Percentiles rank a stretch among this genome's conserved stretches.
Conservation (phyloP, 768 basidiomycete species). For the Mycena rosella region DNA sequence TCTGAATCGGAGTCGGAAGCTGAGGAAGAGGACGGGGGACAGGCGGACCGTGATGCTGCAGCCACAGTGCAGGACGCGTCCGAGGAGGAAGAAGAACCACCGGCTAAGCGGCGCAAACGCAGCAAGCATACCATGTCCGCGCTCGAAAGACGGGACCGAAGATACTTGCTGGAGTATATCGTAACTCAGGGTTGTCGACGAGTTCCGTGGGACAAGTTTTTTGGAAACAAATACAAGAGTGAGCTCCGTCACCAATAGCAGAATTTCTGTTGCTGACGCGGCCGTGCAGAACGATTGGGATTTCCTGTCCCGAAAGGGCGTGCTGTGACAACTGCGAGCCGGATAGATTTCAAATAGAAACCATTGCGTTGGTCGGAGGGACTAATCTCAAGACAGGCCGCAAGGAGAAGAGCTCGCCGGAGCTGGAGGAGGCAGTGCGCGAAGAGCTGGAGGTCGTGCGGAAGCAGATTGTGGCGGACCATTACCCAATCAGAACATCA, state of each 20-base stretch:
- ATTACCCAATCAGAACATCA: slow-evolving; percentile 25
- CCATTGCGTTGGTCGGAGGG: neutral
- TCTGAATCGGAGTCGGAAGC: neutral
- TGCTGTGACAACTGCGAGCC: slow-evolving; percentile 37
- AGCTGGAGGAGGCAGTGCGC: slow-evolving; percentile 17
- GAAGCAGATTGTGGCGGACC: slow-evolving; percentile 9
- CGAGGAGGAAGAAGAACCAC: neutral
- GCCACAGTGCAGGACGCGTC: neutral
- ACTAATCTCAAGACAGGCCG: slow-evolving; percentile 14
- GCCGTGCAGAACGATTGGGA: slow-evolving; percentile 2
- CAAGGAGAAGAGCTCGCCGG: slow-evolving; percentile 10
- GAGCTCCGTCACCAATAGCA: too few relatives aligned
- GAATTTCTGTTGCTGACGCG: neutral
- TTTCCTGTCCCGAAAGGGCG: neutral
- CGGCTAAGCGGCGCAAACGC: too few relatives aligned
- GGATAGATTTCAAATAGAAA: slow-evolving; percentile 6
- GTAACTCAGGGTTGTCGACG: slow-evolving; percentile 19
- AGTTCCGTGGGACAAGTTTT: slow-evolving; percentile 24
- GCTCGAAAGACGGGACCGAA: slow-evolving; percentile 18
- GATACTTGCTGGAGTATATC: slow-evolving; percentile 29
- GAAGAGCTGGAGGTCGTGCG: slow-evolving; percentile 5
- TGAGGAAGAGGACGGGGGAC: neutral
- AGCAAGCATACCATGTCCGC: neutral
- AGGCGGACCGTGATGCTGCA: slow-evolving; percentile 1
- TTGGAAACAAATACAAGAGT: slow-evolving; percentile 28